Conservation (phyloP, 225 moss, liverwort and hornwort species). For the Sphagnum contortum region DNA sequence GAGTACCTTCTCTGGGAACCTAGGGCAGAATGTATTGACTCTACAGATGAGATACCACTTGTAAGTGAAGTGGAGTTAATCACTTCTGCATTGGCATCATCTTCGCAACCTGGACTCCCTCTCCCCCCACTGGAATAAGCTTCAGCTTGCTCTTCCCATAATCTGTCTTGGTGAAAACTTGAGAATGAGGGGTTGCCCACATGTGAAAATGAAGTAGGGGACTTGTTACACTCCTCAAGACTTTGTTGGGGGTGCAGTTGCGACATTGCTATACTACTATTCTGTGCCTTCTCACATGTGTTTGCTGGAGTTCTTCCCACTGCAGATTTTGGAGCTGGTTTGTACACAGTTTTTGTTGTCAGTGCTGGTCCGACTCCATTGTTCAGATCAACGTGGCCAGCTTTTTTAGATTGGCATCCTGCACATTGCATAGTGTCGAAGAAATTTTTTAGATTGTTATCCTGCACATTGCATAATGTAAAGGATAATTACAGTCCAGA, state of each 20-base stretch:
- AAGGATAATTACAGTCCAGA: too few species aligned
- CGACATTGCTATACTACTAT: neutral
- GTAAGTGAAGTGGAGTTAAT: conserved; percentile 1
- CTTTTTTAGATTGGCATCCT: too few species aligned
- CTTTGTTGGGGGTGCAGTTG: neutral
- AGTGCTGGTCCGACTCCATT: too few species aligned
- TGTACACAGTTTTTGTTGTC: neutral
- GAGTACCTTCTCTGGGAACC: conserved; percentile 7
- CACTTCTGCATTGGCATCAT: conserved; percentile 2
- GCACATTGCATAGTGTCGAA: too few species aligned
- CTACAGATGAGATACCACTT: conserved; percentile 13
- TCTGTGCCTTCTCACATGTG: neutral
- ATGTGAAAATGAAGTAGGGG: conserved; percentile 16
- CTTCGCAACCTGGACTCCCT: conserved; percentile 31
- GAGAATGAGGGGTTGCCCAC: conserved; percentile 29
- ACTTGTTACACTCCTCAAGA: conserved; percentile 9
- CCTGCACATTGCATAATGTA: too few species aligned
- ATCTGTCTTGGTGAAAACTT: conserved; percentile 37
- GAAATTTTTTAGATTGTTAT: too few species aligned
- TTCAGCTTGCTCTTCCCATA: conserved; percentile 57
- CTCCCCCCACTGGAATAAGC: conserved; percentile 37
- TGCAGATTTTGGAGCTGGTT: neutral
- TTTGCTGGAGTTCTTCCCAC: neutral
- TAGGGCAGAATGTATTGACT: conserved; percentile 34
- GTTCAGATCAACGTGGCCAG: too few species aligned